phyloP scores from a whole-genome alignment of 2,329 filamentous ascomycete genomes.

The Byssochlamys sp. region DNA sequence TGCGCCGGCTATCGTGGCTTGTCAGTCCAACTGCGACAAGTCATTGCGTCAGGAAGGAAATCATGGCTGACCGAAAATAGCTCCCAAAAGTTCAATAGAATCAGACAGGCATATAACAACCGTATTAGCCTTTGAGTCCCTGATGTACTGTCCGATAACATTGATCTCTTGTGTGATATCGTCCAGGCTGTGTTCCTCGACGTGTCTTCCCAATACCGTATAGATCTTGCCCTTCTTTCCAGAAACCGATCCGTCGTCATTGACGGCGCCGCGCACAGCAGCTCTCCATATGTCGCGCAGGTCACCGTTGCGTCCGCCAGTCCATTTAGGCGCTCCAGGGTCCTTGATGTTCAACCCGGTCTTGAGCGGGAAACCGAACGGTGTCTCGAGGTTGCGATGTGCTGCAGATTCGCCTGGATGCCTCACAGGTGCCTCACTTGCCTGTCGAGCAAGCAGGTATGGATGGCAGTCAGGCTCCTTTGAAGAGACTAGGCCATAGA shows the following conservation, averaged over 20 bases:
- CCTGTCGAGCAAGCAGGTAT: slow-evolving; percentile 77
- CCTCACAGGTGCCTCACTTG: slow-evolving; percentile 66
- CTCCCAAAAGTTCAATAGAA: slow-evolving; percentile 73
- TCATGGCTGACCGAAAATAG: slow-evolving; percentile 56
- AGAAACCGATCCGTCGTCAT: slow-evolving; percentile 52
- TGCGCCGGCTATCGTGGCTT: slow-evolving; percentile 53
- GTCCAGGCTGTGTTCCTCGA: slow-evolving; percentile 61
- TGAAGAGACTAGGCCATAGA: slow-evolving; percentile 60
- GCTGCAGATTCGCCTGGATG: slow-evolving; percentile 75
- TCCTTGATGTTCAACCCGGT: slow-evolving; percentile 74
- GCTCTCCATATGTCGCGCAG: slow-evolving; percentile 82
- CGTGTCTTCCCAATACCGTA: slow-evolving; percentile 67
- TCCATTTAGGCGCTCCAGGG: slow-evolving; percentile 69
- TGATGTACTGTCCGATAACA: slow-evolving; percentile 68
- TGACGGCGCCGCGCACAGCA: slow-evolving; percentile 54
- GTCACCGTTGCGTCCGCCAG: slow-evolving; percentile 74
- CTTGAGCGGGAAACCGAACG: slow-evolving; percentile 73
- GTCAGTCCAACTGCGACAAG: slow-evolving; percentile 6
- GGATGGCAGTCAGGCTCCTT: slow-evolving; percentile 86
- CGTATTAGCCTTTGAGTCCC: slow-evolving; percentile 57
- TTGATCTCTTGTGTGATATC: slow-evolving; percentile 79
- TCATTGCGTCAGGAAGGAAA: not conserved
- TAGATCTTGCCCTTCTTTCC: slow-evolving; percentile 60
- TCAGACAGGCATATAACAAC: slow-evolving; percentile 89
- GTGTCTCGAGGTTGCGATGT: slow-evolving; percentile 73